Evolutionary conservation across 331 rosid species (phyloP), one percentile per base, ranked within the genome.

Genomic region (Malus hybrid): DNA sequence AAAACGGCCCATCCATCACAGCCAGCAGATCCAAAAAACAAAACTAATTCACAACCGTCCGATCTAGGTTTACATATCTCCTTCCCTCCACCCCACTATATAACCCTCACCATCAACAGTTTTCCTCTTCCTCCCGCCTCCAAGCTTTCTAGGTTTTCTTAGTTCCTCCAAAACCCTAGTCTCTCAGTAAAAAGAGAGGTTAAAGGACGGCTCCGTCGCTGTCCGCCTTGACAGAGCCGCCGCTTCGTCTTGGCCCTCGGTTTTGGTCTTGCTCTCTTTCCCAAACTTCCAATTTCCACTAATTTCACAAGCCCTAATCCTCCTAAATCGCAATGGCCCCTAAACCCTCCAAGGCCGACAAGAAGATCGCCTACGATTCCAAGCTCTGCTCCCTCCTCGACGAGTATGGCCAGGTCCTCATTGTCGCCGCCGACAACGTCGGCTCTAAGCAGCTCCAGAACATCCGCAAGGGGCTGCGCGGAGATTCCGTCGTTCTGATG

Each of bases 391-490:
- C 81, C 55, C 93, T 88, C 11, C 79, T 94, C 1, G 96, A 94
- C 0, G 95, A 90, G 8, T 91, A 74, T 75, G 74, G 83, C 14
- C 99, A 94, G 87, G 80, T 94, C 34, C 91, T 94, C 22, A 29
- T 91, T 1, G 97, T 91, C 6, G 93, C 91, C 3, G 95, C 98
- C 2, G 98, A 94, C 60, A 94, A 94, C 42, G 98, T 94, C 0
- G 98, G 98, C 5, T 94, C 98, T 22, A 88, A 75, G n/a, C 96
- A 94, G 80, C 97, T 94, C 13, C 98, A 94, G 87, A 90, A 61
- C 73, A 94, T 94, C 75, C 82, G 97, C 4, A 64, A 66, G 36
- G 97, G 98, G 73, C 89, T 94, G 0, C 93, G 98, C 7, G 98
- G 98, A 0, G 97, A 94, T 42, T 94, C 98, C 0, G 26, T 85